These are phyloP conservation scores for Bretziella fagacearum DNA, from an alignment of 2,329 filamentous ascomycete genomes.

Conservation along the genomic window DNA sequence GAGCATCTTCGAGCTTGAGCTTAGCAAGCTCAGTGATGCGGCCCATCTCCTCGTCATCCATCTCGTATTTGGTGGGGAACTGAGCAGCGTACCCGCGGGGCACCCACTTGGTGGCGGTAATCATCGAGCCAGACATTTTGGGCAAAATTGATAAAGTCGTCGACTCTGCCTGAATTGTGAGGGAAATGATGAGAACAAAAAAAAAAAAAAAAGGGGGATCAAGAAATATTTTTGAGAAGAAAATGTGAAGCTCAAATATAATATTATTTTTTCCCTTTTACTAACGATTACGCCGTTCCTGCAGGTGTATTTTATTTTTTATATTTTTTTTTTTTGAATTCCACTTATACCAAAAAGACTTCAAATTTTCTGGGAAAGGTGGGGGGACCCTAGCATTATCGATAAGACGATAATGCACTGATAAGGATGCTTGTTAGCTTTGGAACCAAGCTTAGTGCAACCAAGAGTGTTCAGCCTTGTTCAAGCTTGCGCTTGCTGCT, in stretches of 20 bases:
- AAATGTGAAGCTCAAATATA: too few species aligned
- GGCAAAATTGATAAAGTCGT: constrained; percentile 16
- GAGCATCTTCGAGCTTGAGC: constrained; percentile 77
- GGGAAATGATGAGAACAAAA: background rate
- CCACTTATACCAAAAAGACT: constrained; percentile 6
- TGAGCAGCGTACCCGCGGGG: constrained; percentile 59
- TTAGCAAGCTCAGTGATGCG: constrained; percentile 59
- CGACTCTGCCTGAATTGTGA: background rate
- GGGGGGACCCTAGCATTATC: constrained; percentile 8
- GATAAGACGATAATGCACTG: constrained; percentile 10
- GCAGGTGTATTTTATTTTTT: constrained; percentile 7
- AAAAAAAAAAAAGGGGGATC: constrained; percentile 9
- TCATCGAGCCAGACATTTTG: constrained; percentile 45
- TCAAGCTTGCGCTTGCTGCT: background rate
- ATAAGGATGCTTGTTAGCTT: background rate
- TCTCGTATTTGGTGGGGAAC: constrained; percentile 57
- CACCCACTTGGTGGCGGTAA: constrained; percentile 60
- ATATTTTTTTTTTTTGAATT: constrained; percentile 1
- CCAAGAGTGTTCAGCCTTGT: constrained; percentile 11
- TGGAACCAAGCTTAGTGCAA: constrained; percentile 5
- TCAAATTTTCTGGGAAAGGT: constrained; percentile 13
- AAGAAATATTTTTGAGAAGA: background rate
- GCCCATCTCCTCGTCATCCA: constrained; percentile 59
- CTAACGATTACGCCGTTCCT: constrained; percentile 5
- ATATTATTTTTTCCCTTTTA: too few species aligned